Evolutionary conservation across 2,329 filamentous ascomycete species (phyloP), one percentile per base, ranked within the genome.

Genomic region (Fusarium robinianum): DNA sequence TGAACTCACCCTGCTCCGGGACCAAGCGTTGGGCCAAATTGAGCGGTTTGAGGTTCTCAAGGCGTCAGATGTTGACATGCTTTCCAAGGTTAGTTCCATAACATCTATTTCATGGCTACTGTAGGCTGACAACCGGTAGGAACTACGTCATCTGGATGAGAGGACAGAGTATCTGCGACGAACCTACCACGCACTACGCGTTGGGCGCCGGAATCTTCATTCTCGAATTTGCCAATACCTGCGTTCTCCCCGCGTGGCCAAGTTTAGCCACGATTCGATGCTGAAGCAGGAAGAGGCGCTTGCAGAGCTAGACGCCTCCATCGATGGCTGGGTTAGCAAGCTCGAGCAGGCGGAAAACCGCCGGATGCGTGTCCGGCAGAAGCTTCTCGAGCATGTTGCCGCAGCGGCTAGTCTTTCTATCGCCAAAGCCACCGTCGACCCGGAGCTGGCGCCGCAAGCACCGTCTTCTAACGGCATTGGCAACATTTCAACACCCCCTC

Each of bases 301-400:
- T 8, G 81, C 83, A 2, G 87, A 90, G 64, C 78, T 92, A 6
- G 87, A 92, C 62, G 72, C 77, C 11, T 87, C 84, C 3, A 91
- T 92, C 51, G 88, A 91, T 59, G 86, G 90, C 63, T 91, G 88
- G 84, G 82, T 88, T 34, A 75, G 71, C 57, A 91, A 91, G 70
- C 78, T 91, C n/a, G 88, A 91, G 62, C 79, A 85, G 51, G 85
- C 87, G 8, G 88, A 92, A 66, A 89, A 90, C 63, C 77, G 88
- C 60, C 82, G 87, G 26, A 84, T 83, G 11, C 78, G 85, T 6
- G 82, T 92, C 30, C 80, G 87, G 24, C 87, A 91, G 64, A 92
- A 90, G 73, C 73, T 92, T 9, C 77, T 92, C 4, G 87, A 92
- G 67, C 88, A 92, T 61, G 83, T 91, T 38, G 87, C 88, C 32